These are phyloP conservation scores for Penicillium sp. DNA, from an alignment of 2,329 filamentous ascomycete species.

Conservation along the genomic window DNA sequence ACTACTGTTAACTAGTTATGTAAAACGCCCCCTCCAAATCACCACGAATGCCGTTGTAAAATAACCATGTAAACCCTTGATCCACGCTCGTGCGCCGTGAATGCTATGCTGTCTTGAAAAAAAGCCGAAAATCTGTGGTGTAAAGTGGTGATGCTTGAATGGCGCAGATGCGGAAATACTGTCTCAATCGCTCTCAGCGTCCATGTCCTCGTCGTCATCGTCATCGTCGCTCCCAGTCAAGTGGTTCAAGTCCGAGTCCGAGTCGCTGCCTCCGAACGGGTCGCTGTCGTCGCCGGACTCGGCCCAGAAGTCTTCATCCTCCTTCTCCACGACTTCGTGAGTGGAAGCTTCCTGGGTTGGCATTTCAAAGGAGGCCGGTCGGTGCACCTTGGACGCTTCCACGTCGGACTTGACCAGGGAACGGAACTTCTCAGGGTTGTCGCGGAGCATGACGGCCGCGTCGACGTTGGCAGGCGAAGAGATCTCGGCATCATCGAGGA, in stretches of 20 bases:
- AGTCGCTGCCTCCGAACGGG: constrained; percentile 74
- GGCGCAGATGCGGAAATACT: neutral
- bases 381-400: constrained; percentile 71
- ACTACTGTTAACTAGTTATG: neutral
- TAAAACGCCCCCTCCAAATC: neutral
- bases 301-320: constrained; percentile 75
- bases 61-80: neutral
- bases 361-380: constrained; percentile 77
- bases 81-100: neutral
- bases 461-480: constrained; percentile 94
- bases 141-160: neutral
- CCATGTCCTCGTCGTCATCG: constrained; percentile 44
- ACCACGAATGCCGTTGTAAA: neutral
- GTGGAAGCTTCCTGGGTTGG: constrained; percentile 65
- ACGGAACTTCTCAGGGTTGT: constrained; percentile 68
- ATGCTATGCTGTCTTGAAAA: neutral
- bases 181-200: neutral
- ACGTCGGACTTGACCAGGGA: constrained; percentile 67
- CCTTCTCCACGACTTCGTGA: constrained; percentile 64
- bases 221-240: constrained; percentile 55
- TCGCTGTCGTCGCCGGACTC: constrained; percentile 70
- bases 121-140: neutral
- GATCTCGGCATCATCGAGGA: constrained; percentile 92
- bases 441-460: constrained; percentile 80
- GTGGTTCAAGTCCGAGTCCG: constrained; percentile 47